A percentile compares a stretch with the other conserved stretches of the same genome.
These are phyloP conservation scores for Volvariella volvacea DNA, from an alignment of 1,284 basidiomycete genomes.

Conservation along the genomic window DNA sequence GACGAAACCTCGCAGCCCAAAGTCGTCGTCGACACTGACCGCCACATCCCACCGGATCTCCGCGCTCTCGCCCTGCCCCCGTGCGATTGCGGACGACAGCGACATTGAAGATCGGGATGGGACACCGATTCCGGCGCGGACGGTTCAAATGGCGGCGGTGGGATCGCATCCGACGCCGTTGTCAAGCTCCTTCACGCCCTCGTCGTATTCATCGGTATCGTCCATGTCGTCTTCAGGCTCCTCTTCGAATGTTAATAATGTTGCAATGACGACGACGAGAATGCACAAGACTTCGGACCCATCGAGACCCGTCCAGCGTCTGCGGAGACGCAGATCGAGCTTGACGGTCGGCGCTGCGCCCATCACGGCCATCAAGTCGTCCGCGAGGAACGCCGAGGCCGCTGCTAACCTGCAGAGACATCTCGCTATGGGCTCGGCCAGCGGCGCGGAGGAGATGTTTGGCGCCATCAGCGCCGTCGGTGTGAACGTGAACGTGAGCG, in stretches of 20 bases:
- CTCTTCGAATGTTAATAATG: not conserved
- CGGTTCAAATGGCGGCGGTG: not conserved
- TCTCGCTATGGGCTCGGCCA: constrained; percentile 17
- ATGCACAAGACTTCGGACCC: constrained; percentile 14
- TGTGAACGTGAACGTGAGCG: not conserved
- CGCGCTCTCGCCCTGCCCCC: constrained; percentile 26
- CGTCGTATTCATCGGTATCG: not conserved
- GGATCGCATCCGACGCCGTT: not conserved
- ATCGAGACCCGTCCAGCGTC: constrained; percentile 16
- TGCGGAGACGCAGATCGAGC: constrained; percentile 50
- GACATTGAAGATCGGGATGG: constrained; percentile 16
- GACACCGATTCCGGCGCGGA: constrained; percentile 4
- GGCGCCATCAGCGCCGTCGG: not conserved
- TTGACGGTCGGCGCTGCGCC: constrained; percentile 39
- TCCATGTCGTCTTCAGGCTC: too few relatives aligned
- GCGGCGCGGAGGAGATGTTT: constrained; percentile 15
- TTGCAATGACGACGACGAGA: constrained; percentile 3
- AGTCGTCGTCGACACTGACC: constrained; percentile 9
- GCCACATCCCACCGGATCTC: constrained; percentile 16
- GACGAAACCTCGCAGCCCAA: constrained; percentile 6
- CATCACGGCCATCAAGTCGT: constrained; percentile 45
- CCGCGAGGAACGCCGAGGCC: constrained; percentile 35
- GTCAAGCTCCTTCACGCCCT: not conserved
- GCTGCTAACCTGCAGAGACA: constrained; percentile 39
- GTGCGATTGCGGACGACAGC: constrained; percentile 28